Conservation (phyloP, 805 yeast species). For the Ogataea sp. region DNA sequence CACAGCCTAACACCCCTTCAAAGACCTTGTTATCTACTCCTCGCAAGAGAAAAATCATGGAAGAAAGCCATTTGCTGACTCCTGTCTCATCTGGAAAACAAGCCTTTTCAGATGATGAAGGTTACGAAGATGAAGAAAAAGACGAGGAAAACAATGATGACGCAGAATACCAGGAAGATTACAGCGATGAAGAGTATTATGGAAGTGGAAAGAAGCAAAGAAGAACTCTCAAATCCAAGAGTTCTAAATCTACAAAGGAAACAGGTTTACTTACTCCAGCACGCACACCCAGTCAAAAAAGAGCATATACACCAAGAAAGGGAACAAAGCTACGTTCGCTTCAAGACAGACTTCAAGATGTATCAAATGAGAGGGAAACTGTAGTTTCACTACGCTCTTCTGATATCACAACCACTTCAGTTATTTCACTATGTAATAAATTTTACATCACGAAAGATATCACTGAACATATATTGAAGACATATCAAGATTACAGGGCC, state of each 20-base stretch:
- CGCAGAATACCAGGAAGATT: not conserved
- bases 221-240: not conserved
- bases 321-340: not conserved
- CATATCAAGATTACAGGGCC: constrained; percentile 40
- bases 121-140: not conserved
- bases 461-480: constrained; percentile 41
- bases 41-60: constrained; percentile 18
- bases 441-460: constrained; percentile 52
- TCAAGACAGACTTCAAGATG: constrained; percentile 10
- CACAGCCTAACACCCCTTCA: constrained; percentile 6
- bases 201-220: not conserved
- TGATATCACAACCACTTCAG: constrained; percentile 27
- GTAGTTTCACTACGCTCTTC: constrained; percentile 3
- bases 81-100: constrained; percentile 4
- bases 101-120: not conserved
- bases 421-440: constrained; percentile 47
- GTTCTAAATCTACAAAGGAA: too few relatives aligned
- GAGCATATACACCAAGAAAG: not conserved
- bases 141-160: not conserved
- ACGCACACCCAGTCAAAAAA: constrained; percentile 8
- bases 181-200: not conserved
- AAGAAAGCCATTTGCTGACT: constrained; percentile 1
- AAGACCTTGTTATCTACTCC: constrained; percentile 4
- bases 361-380: constrained; percentile 8
- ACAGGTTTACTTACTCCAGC: constrained; percentile 12